A percentile compares a stretch with the other conserved stretches of the same genome.
phyloP scores from a whole-genome alignment of 2,329 filamentous ascomycete genomes.

The Ophiocordyceps polyrhachis-furcata region DNA sequence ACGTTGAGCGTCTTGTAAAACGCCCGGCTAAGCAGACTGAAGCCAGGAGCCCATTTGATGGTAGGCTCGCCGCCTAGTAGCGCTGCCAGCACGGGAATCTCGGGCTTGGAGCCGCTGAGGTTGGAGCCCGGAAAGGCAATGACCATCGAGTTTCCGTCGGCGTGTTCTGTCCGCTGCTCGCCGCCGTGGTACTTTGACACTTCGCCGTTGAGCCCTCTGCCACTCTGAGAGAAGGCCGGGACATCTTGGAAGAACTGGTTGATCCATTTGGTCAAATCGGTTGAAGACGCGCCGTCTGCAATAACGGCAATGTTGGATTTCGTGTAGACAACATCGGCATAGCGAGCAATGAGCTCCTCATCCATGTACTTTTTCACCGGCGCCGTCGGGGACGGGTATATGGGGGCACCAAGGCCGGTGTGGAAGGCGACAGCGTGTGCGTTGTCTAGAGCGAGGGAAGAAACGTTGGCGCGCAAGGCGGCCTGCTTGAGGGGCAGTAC shows the following conservation, averaged over 20 bases:
- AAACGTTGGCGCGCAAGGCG: constrained; percentile 42
- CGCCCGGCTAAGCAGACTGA: constrained; percentile 75
- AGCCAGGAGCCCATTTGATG: constrained; percentile 93
- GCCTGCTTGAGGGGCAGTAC: constrained; percentile 64
- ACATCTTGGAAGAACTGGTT: constrained; percentile 74
- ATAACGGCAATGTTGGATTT: constrained; percentile 86
- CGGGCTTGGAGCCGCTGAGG: constrained; percentile 67
- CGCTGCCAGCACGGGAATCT: constrained; percentile 69
- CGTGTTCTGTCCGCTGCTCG: constrained; percentile 73
- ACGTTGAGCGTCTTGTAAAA: constrained; percentile 46
- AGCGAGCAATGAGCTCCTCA: constrained; percentile 55
- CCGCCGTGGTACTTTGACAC: constrained; percentile 83
- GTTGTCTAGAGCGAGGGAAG: constrained; percentile 61
- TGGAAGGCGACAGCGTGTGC: constrained; percentile 84
- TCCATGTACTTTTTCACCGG: constrained; percentile 66
- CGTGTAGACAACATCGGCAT: constrained; percentile 60
- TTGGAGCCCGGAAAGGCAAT: constrained; percentile 87
- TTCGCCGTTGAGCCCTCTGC: constrained; percentile 35
- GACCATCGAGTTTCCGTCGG: constrained; percentile 62
- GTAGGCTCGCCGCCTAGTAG: constrained; percentile 77
- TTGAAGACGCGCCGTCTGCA: constrained; percentile 66
- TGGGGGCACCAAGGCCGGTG: constrained; percentile 66
- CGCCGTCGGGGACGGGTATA: constrained; percentile 53
- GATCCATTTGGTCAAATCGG: constrained; percentile 73
- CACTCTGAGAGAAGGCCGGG: constrained; percentile 32